phyloP scores from a whole-genome alignment of 2,329 filamentous ascomycete species.

The Colletotrichum sp. region DNA sequence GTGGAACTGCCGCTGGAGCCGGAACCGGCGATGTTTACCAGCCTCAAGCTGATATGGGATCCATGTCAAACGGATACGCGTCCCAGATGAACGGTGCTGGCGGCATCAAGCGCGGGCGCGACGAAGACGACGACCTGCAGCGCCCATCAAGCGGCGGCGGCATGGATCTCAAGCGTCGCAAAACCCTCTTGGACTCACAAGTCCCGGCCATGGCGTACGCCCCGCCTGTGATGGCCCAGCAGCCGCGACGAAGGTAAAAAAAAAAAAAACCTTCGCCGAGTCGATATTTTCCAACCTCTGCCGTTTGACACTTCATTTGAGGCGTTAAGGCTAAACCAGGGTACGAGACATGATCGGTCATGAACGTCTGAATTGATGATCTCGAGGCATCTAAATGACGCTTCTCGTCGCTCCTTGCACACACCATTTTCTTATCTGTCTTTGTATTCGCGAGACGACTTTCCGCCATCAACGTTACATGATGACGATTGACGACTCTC shows the following conservation, averaged over 20 bases:
- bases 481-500: constrained; percentile 42
- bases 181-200: constrained; percentile 71
- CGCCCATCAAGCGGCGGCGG: constrained; percentile 67
- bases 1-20: constrained; percentile 69
- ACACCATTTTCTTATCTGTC: constrained; percentile 21
- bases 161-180: constrained; percentile 77
- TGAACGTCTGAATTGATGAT: constrained; percentile 4
- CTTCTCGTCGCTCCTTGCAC: constrained; percentile 18
- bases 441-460: constrained; percentile 33
- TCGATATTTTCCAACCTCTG: background rate
- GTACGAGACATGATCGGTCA: constrained; percentile 15
- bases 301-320: constrained; percentile 7
- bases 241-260: constrained; percentile 40
- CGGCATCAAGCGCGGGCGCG: constrained; percentile 52
- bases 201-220: constrained; percentile 56
- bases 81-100: constrained; percentile 68
- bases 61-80: constrained; percentile 68
- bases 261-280: constrained; percentile 8
- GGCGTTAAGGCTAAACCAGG: constrained; percentile 12
- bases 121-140: constrained; percentile 64
- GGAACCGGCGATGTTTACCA: constrained; percentile 73
- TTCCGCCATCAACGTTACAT: constrained; percentile 28
- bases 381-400: background rate
- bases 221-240: constrained; percentile 47
- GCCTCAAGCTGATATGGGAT: constrained; percentile 64